A percentile compares a stretch with the other conserved stretches of the same genome.
phyloP scores from a whole-genome alignment of 176 grass and related monocot genomes.

The Zizania latifolia region DNA sequence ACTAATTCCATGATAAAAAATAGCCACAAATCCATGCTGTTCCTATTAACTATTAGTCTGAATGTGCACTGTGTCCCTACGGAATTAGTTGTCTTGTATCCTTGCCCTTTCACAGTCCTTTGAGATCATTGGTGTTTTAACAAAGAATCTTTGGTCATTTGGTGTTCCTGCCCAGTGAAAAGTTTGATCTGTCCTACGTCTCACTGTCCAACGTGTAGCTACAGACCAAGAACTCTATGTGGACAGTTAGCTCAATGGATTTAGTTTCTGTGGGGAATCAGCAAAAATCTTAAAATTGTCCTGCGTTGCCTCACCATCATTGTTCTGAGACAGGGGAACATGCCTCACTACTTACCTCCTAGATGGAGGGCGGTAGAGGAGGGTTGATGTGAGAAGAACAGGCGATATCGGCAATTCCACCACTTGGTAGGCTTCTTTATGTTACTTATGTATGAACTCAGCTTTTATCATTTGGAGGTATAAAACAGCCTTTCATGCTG shows the following conservation, averaged over 20 bases:
- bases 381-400: slow-evolving; percentile 76
- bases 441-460: slow-evolving; percentile 33
- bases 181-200: neutral
- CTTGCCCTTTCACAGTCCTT: neutral
- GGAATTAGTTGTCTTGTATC: neutral
- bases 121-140: neutral
- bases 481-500: neutral
- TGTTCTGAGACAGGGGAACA: slow-evolving; percentile 76
- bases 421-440: slow-evolving; percentile 66
- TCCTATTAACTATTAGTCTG: neutral
- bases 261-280: slow-evolving; percentile 3
- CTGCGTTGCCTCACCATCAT: slow-evolving; percentile 62
- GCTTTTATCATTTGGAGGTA: slow-evolving; percentile 41
- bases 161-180: slow-evolving; percentile 13
- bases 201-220: neutral
- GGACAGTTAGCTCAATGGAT: neutral
- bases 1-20: neutral
- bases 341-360: slow-evolving; percentile 69
- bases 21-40: neutral
- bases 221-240: neutral
- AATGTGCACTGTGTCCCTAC: neutral
- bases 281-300: slow-evolving; percentile 30
- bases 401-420: slow-evolving; percentile 55
- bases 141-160: neutral
- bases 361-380: slow-evolving; percentile 55